These are phyloP conservation scores for Hylodesmum podocarpum DNA, from an alignment of 306 rosid genomes.

Conservation along the genomic window DNA sequence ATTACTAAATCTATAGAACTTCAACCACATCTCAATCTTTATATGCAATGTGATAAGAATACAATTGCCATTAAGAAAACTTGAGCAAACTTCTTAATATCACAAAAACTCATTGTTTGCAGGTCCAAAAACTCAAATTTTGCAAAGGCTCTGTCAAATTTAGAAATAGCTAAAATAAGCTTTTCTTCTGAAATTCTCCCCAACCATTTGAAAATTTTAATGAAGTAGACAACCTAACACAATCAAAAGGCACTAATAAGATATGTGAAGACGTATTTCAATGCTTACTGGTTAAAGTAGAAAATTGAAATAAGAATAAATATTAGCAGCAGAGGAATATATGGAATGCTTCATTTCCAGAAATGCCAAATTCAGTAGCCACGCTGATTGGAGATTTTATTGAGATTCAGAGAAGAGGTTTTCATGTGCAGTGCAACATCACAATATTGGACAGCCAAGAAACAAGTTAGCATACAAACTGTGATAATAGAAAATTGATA, in stretches of 20 bases:
- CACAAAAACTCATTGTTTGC: neutral
- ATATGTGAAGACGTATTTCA: neutral
- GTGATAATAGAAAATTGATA: conserved; percentile 5
- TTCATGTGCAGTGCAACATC: neutral
- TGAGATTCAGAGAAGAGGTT: neutral
- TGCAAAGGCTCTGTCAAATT: neutral
- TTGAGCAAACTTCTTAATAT: neutral
- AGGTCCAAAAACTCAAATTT: neutral
- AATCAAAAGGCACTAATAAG: neutral
- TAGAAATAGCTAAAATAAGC: neutral
- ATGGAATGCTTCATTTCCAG: neutral
- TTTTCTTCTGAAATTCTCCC: neutral
- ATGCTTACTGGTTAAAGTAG: neutral
- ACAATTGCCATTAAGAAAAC: neutral
- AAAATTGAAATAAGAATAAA: neutral
- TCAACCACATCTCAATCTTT: neutral
- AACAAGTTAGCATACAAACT: conserved; percentile 2
- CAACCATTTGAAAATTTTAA: neutral
- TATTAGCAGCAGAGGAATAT: too few species aligned
- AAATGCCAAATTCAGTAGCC: neutral
- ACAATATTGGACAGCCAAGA: conserved; percentile 12
- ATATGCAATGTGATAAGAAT: neutral
- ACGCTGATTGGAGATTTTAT: neutral
- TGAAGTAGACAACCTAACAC: neutral
- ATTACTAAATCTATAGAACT: neutral